Evolutionary conservation across 2,329 filamentous ascomycete genomes (phyloP).

Genomic region (Fusarium compactum): DNA sequence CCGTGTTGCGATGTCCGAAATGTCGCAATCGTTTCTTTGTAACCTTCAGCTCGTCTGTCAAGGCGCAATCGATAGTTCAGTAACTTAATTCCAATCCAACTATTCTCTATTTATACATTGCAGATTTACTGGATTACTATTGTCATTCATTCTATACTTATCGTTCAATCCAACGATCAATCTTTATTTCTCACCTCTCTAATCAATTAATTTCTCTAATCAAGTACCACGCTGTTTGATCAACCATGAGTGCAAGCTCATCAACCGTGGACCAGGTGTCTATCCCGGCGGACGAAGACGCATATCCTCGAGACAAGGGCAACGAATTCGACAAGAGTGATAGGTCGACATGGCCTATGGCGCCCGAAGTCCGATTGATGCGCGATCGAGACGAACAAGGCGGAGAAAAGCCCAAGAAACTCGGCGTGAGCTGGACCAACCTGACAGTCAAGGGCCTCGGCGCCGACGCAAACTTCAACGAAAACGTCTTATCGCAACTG

Average conservation of each 20-base stretch:
- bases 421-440: slow-evolving; percentile 74
- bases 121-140: fast-evolving
- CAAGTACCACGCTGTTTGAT: fast-evolving
- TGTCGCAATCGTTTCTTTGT: not conserved
- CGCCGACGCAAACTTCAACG: slow-evolving; percentile 72
- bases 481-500: slow-evolving; percentile 69
- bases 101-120: not conserved
- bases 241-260: not conserved
- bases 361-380: not conserved
- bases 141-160: not conserved
- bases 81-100: not conserved
- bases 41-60: not conserved
- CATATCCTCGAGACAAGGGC: too few species aligned
- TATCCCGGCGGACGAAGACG: not conserved
- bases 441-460: slow-evolving; percentile 72
- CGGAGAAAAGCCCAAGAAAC: slow-evolving; percentile 51
- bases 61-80: not conserved
- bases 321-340: too few species aligned
- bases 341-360: slow-evolving; percentile 7
- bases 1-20: not conserved
- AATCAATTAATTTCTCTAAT: not conserved
- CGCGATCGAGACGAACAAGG: not conserved
- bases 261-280: not conserved
- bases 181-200: not conserved
- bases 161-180: not conserved